A percentile compares a stretch with the other conserved stretches of the same genome.
phyloP scores from a whole-genome alignment of 2,329 filamentous ascomycete genomes.

The Ramularia endophylla region DNA sequence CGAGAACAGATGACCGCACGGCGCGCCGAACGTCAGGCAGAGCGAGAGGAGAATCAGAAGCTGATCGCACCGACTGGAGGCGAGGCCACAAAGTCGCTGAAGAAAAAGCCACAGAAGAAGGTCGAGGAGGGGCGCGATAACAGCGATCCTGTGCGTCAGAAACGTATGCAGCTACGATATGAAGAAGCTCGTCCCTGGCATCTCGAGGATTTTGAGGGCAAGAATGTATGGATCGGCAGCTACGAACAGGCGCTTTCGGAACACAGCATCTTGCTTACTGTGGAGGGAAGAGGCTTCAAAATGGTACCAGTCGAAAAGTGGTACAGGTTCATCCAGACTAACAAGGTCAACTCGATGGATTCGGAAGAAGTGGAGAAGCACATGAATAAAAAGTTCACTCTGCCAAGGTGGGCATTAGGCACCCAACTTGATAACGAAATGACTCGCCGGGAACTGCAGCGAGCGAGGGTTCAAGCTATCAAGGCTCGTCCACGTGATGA shows the following conservation, averaged over 20 bases:
- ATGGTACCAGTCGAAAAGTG: constrained; percentile 93
- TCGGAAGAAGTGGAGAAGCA: constrained; percentile 80
- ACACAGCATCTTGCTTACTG: constrained; percentile 69
- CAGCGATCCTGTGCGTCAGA: constrained; percentile 65
- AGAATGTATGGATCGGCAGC: constrained; percentile 86
- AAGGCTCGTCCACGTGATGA: constrained; percentile 17
- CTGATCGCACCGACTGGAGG: constrained; percentile 83
- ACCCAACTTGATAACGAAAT: constrained; percentile 44
- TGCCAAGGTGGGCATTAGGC: constrained; percentile 74
- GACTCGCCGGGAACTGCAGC: constrained; percentile 14
- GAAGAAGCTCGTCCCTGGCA: constrained; percentile 97
- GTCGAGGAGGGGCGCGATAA: constrained; percentile 80
- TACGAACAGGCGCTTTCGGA: constrained; percentile 87
- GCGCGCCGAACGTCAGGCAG: constrained; percentile 74
- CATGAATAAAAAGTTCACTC: constrained; percentile 71
- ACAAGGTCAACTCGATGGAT: constrained; percentile 57
- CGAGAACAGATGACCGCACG: constrained; percentile 52
- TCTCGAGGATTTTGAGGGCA: constrained; percentile 91
- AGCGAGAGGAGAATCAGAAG: constrained; percentile 79
- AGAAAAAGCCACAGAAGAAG: constrained; percentile 65
- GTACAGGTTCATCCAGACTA: constrained; percentile 78
- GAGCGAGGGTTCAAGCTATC: constrained; percentile 45
- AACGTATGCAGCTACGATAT: constrained; percentile 63
- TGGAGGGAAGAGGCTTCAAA: constrained; percentile 62
- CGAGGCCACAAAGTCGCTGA: constrained; percentile 48